Conservation (phyloP, 768 basidiomycete species). For the Trametes gibbosa region DNA sequence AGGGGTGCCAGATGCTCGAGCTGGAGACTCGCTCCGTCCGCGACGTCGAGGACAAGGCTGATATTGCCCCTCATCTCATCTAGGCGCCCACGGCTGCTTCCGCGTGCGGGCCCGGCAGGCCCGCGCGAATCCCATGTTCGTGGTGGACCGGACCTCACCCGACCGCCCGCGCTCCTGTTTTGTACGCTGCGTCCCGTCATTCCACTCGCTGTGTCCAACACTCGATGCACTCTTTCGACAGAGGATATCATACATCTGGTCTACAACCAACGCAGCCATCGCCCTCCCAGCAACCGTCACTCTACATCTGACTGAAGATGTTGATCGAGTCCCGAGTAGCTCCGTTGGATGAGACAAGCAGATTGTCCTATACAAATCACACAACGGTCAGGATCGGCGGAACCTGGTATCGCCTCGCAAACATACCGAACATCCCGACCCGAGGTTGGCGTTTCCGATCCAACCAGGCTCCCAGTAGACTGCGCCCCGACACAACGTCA, state of each 20-base stretch:
- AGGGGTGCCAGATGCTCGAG: neutral
- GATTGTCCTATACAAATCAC: conserved; percentile 39
- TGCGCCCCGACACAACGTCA: neutral
- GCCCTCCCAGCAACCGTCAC: neutral
- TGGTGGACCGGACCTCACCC: neutral
- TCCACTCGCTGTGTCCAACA: too few relatives aligned
- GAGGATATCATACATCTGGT: neutral
- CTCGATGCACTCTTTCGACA: neutral
- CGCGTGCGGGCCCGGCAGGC: neutral
- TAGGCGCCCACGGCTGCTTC: conserved; percentile 3
- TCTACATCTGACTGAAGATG: conserved; percentile 27
- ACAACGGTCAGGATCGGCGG: neutral
- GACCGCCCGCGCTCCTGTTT: neutral
- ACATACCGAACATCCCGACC: conserved; percentile 29
- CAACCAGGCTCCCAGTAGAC: conserved; percentile 71
- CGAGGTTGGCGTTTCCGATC: conserved; percentile 51
- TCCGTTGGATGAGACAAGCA: conserved; percentile 50
- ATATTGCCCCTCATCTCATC: conserved; percentile 1
- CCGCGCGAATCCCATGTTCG: conserved; percentile 4
- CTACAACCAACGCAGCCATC: neutral
- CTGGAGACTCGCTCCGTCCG: neutral
- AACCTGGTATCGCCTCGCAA: neutral
- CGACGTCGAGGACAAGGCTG: too few relatives aligned
- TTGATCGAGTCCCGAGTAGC: conserved; percentile 34
- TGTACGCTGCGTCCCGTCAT: too few relatives aligned